Evolutionary conservation across 306 rosid species (phyloP).

Genomic region (Rubus parviflorus): DNA sequence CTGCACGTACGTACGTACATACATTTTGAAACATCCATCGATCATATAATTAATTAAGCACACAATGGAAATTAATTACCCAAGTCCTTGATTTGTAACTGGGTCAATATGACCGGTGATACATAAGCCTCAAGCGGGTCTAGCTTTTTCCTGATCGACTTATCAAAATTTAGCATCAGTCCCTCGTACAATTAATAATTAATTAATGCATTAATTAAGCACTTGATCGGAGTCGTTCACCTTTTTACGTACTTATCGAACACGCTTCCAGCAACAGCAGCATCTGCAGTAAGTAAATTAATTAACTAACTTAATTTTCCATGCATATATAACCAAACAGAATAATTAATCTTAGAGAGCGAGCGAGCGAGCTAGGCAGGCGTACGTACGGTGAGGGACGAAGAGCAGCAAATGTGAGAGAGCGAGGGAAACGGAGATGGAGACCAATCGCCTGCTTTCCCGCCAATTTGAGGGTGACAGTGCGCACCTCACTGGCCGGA

Average conservation of each 20-base stretch:
- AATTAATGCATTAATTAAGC: too few species aligned
- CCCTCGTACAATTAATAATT: not conserved
- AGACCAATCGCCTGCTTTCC: slow-evolving; percentile 66
- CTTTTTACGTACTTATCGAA: slow-evolving; percentile 77
- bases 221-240: slow-evolving; percentile 25
- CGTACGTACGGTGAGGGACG: slow-evolving; percentile 46
- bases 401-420: slow-evolving; percentile 55
- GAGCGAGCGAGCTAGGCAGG: too few species aligned
- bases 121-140: slow-evolving; percentile 85
- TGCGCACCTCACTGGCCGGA: slow-evolving; percentile 48
- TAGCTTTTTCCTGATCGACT: slow-evolving; percentile 74
- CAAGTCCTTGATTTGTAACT: slow-evolving; percentile 82
- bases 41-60: too few species aligned
- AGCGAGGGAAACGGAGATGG: slow-evolving; percentile 58
- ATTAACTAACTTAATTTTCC: too few species aligned
- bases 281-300: slow-evolving; percentile 38
- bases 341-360: not conserved
- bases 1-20: too few species aligned
- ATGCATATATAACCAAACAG: too few species aligned
- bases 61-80: too few species aligned
- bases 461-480: slow-evolving; percentile 51
- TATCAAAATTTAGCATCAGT: slow-evolving; percentile 14
- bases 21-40: not conserved
- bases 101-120: slow-evolving; percentile 77
- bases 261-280: slow-evolving; percentile 53